Evolutionary conservation across 1,284 basidiomycete species (phyloP).

Genomic region (Marasmius sp.): DNA sequence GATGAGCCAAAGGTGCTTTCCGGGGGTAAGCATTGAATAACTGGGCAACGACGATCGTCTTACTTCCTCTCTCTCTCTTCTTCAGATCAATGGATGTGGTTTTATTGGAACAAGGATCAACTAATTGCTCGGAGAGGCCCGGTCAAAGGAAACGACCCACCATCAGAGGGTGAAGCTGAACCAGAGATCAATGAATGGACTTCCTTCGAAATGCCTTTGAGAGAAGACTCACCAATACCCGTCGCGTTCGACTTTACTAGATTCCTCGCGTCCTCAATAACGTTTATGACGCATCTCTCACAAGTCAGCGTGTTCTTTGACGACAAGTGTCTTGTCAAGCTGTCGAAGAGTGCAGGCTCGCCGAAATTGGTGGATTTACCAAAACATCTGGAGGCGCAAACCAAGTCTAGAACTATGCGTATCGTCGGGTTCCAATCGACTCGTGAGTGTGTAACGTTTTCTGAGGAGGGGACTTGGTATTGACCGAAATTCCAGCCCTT

Average conservation of each 20-base stretch:
- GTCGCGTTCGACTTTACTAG: constrained; percentile 83
- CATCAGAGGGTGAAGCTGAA: not conserved
- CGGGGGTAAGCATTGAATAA: constrained; percentile 49
- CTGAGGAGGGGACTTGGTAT: constrained; percentile 3
- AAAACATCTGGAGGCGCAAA: constrained; percentile 47
- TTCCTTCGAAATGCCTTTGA: constrained; percentile 86
- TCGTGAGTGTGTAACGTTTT: constrained; percentile 42
- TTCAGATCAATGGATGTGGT: constrained; percentile 88
- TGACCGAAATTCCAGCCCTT: constrained; percentile 50
- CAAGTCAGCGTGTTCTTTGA: constrained; percentile 82
- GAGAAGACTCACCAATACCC: constrained; percentile 84
- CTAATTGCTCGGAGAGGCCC: constrained; percentile 78
- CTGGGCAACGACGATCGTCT: constrained; percentile 2
- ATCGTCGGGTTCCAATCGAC: constrained; percentile 66
- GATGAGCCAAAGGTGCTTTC: constrained; percentile 94
- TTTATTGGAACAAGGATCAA: constrained; percentile 94
- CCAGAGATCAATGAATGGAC: constrained; percentile 64
- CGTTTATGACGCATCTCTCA: constrained; percentile 86
- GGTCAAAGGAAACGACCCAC: constrained; percentile 45
- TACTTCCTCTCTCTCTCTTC: constrained; percentile 3
- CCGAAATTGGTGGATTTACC: constrained; percentile 61
- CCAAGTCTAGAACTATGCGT: constrained; percentile 61
- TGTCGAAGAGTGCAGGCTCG: constrained; percentile 69
- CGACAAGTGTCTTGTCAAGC: constrained; percentile 71
- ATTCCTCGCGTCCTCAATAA: constrained; percentile 91